Percentiles rank a stretch among this genome's conserved stretches.
Conservation (phyloP, 2,329 filamentous ascomycete species). For the Ophiostoma sp. region DNA sequence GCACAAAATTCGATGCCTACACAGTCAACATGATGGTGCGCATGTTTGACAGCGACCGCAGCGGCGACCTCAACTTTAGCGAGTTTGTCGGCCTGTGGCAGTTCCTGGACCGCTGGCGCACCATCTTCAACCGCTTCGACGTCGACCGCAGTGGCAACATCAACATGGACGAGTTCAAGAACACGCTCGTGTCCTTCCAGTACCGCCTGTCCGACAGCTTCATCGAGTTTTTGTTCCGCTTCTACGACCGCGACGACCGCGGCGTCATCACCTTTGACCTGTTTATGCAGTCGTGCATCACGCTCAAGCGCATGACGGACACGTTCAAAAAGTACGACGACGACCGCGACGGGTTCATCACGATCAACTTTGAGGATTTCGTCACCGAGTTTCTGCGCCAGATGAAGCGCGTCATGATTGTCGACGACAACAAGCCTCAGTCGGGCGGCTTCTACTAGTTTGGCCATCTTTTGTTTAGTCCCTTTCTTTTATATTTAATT, state of each 20-base stretch:
- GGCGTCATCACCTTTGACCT: constrained; percentile 85
- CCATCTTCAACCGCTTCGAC: constrained; percentile 93
- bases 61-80: constrained; percentile 83
- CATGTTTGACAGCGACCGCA: constrained; percentile 95
- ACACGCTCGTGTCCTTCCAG: constrained; percentile 86
- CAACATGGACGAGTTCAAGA: constrained; percentile 76
- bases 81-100: constrained; percentile 97
- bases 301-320: constrained; percentile 96
- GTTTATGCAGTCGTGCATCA: constrained; percentile 96
- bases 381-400: constrained; percentile 63
- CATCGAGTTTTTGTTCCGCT: constrained; percentile 76
- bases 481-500: too few relatives aligned
- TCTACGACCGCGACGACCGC: constrained; percentile 72
- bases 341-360: constrained; percentile 90
- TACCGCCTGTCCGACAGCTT: constrained; percentile 84
- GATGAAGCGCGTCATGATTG: constrained; percentile 39
- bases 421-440: constrained; percentile 19
- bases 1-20: constrained; percentile 83
- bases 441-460: background rate
- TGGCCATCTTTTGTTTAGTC: background rate
- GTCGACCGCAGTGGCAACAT: constrained; percentile 82
- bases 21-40: constrained; percentile 99
- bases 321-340: constrained; percentile 99
- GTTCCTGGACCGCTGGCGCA: constrained; percentile 89
- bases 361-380: constrained; percentile 76